Base-by-base conservation (phyloP, 2,329 filamentous ascomycete genomes). In the Colletotrichum liriopes region DNA sequence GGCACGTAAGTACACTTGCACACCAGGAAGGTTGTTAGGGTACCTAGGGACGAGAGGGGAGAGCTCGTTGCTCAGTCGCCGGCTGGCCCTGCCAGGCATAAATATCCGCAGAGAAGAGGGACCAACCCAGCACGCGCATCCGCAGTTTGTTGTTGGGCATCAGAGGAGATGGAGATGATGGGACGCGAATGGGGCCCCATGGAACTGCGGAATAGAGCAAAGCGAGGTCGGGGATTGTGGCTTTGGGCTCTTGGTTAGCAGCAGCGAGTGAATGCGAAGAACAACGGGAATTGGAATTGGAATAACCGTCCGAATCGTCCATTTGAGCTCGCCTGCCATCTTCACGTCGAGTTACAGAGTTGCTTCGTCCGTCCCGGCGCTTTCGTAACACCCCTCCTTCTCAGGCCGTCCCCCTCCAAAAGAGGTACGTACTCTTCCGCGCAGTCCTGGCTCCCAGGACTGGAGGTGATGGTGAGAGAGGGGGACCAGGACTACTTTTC, bases 331-430 rank as follows among this genome's bases (percentile, higher is more conserved):
- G 64, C 64, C 68, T 71, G 68, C 56, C 68, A 67, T 71, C 55
- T 67, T 66, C 68, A 71, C 49, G 55, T 56, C 64, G 47, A 67
- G 68, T 71, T 71, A 67, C 64, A 71, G 64, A 71, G 49, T 68
- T 68, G 64, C 67, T 65, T 70, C 67, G 61, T 59, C 62, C 54
- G 61, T 52, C 35, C 56, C 41, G 43, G 58, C 49, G 58, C 64
- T 67, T 63, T 71, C 65, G 68, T 63, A 63, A 67, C 68, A 63
- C 68, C 56, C 65, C 49, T 71, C 68, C 64, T 67, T 67, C 49
- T 58, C 37, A 54, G 47, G 61, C 43, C 49, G 37, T 41, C 37
- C 63, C 64, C 37, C 45, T 67, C 58, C 55, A 41, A 49, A 41
- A 45, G 9, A 64, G 49, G 26, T 64, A 62, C 60, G 45, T 62